Percentiles rank a stretch among this genome's conserved stretches.
Conservation (phyloP, 2,329 filamentous ascomycete species). For the Ciborinia camelliae region DNA sequence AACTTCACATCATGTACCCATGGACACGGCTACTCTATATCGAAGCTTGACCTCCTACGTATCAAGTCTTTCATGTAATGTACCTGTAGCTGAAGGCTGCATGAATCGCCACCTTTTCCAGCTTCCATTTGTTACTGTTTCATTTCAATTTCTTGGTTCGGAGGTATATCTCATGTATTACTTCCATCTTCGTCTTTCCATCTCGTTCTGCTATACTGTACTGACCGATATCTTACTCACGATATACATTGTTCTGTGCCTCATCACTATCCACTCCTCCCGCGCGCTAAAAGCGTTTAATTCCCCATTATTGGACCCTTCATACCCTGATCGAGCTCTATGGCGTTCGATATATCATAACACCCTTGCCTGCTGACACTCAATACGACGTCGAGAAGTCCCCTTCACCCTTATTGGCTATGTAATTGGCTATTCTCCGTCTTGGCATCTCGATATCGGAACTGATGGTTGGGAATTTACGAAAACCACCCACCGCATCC, state of each 20-base stretch:
- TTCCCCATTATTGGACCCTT: conserved; percentile 16
- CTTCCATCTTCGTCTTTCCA: background rate
- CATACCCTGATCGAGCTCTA: conserved; percentile 12
- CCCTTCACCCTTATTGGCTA: background rate
- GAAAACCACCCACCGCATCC: conserved; percentile 16
- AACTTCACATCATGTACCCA: conserved; percentile 15
- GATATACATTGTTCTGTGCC: conserved; percentile 1
- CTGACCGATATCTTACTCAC: background rate
- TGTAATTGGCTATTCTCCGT: conserved; percentile 10
- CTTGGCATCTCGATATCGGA: conserved; percentile 19
- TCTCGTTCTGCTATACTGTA: background rate
- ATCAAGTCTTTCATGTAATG: background rate
- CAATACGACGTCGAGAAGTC: conserved; percentile 5
- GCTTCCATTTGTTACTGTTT: background rate
- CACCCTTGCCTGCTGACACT: conserved; percentile 20
- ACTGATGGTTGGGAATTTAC: conserved; percentile 12
- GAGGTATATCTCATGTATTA: conserved; percentile 5
- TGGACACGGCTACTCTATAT: conserved; percentile 3
- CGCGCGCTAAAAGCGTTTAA: conserved; percentile 21
- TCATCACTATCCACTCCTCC: background rate
- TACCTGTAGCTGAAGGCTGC: conserved; percentile 9
- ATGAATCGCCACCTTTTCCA: background rate
- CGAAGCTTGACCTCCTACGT: conserved; percentile 3
- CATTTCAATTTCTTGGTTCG: background rate
- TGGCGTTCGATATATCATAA: conserved; percentile 21